phyloP scores from a whole-genome alignment of 2,329 filamentous ascomycete species.

The Penicillium sp. region DNA sequence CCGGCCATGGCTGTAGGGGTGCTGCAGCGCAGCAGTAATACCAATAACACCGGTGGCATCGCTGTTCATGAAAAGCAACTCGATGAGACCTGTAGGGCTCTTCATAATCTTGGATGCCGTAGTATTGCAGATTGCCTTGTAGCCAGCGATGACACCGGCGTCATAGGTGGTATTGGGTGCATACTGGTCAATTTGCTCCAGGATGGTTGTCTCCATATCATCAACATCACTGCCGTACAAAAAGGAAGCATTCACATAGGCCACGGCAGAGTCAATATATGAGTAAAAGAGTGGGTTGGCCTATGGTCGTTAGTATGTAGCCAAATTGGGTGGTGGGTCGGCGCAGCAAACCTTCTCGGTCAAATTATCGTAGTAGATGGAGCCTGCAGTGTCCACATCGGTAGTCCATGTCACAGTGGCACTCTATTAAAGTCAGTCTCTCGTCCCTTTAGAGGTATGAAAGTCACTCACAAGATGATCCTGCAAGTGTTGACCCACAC shows the following conservation, averaged over 20 bases:
- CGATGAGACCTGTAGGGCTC: conserved; percentile 24
- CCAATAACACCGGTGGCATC: conserved; percentile 26
- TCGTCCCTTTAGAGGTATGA: background rate
- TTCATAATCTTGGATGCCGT: conserved; percentile 24
- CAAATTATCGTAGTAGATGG: conserved; percentile 26
- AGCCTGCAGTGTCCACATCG: conserved; percentile 28
- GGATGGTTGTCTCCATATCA: conserved; percentile 14
- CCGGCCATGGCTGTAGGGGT: conserved; percentile 29
- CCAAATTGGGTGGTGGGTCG: background rate
- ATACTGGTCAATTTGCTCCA: conserved; percentile 15
- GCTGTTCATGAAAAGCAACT: conserved; percentile 30
- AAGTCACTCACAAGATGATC: conserved; percentile 40
- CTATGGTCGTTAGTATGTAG: conserved; percentile 12
- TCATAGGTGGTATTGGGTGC: conserved; percentile 25
- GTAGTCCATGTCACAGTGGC: conserved; percentile 29
- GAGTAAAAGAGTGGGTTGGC: conserved; percentile 25
- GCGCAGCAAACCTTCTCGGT: conserved; percentile 22
- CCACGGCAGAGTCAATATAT: conserved; percentile 27
- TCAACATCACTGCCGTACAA: conserved; percentile 19
- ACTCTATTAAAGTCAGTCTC: conserved; percentile 22
- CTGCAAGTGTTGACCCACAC: conserved; percentile 51
- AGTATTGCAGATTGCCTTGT: conserved; percentile 28
- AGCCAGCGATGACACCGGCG: conserved; percentile 22
- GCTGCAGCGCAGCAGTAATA: conserved; percentile 28
- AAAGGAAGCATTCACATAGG: conserved; percentile 25